Conservation (phyloP, 805 yeast genomes). For the Yarrowia bubula region DNA sequence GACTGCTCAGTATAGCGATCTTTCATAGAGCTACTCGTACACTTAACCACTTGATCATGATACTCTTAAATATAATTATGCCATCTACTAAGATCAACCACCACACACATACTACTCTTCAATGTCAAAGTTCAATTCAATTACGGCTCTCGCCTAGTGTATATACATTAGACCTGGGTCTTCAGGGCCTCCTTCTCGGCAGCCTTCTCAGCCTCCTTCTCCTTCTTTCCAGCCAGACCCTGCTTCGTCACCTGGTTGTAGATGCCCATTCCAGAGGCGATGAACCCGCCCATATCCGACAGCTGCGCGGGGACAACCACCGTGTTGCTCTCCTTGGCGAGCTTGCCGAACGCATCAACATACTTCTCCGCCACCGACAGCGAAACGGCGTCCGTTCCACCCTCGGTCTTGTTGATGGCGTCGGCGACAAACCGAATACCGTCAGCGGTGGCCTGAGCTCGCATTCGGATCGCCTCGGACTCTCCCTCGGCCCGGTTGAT, state of each 20-base stretch:
- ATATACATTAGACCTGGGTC: constrained; percentile 8
- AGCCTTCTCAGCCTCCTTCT: not conserved
- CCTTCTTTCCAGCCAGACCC: not conserved
- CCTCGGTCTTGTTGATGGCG: constrained; percentile 65
- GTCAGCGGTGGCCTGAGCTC: constrained; percentile 70
- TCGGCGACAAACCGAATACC: constrained; percentile 63
- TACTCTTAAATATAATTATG: too few species aligned
- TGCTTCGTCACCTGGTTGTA: constrained; percentile 50
- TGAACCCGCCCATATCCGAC: constrained; percentile 69
- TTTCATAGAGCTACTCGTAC: too few species aligned
- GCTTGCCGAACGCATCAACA: constrained; percentile 74
- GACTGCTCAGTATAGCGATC: too few species aligned
- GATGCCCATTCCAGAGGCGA: constrained; percentile 75
- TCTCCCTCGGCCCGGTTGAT: constrained; percentile 85
- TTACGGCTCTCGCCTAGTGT: not conserved
- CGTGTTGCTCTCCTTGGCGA: constrained; percentile 80
- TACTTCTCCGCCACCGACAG: constrained; percentile 81
- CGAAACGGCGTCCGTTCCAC: constrained; percentile 72
- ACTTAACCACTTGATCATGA: too few species aligned
- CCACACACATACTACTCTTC: too few species aligned
- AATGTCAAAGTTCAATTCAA: too few species aligned
- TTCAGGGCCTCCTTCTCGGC: not conserved
- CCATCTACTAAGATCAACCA: too few species aligned
- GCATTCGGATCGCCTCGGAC: constrained; percentile 62
- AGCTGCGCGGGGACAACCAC: constrained; percentile 73